phyloP scores from a whole-genome alignment of 495 filamentous ascomycete species.

The Xylaria cubensis region DNA sequence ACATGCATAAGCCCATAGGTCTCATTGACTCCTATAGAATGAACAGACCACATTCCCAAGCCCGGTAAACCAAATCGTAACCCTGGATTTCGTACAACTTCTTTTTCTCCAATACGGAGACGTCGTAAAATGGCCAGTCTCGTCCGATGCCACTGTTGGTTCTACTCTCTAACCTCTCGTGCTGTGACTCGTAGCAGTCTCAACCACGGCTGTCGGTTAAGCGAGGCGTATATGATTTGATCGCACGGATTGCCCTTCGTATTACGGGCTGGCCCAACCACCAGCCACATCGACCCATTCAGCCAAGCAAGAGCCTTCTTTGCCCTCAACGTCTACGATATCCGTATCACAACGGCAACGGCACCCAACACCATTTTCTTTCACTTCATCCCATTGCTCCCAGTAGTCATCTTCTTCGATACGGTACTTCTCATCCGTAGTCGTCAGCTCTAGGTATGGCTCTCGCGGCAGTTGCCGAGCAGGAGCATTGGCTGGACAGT shows the following conservation, averaged over 20 bases:
- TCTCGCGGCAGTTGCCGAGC: constrained; percentile 82
- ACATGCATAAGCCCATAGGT: constrained; percentile 35
- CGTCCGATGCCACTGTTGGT: constrained; percentile 3
- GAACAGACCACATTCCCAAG: constrained; percentile 26
- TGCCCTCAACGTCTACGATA: constrained; percentile 96
- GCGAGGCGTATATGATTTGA: background rate
- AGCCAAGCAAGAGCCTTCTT: constrained; percentile 89
- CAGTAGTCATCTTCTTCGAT: constrained; percentile 97
- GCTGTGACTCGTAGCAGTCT: no score
- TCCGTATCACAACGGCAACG: constrained; percentile 98
- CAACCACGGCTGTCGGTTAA: background rate
- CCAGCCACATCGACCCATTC: constrained; percentile 99
- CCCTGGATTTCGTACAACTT: constrained; percentile 26
- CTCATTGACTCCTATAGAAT: constrained; percentile 29
- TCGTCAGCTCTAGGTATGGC: constrained; percentile 86
- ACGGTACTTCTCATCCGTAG: constrained; percentile 82
- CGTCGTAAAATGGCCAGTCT: background rate
- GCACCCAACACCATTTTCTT: constrained; percentile 97
- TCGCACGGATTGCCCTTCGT: constrained; percentile 18
- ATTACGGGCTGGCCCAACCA: constrained; percentile 76
- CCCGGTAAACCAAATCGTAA: constrained; percentile 35
- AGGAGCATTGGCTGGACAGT: constrained; percentile 96
- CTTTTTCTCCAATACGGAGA: constrained; percentile 7
- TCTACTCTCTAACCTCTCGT: background rate
- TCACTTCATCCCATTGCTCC: constrained; percentile 82